phyloP scores from a whole-genome alignment of 2,329 filamentous ascomycete genomes.

The Fusarium coicis region DNA sequence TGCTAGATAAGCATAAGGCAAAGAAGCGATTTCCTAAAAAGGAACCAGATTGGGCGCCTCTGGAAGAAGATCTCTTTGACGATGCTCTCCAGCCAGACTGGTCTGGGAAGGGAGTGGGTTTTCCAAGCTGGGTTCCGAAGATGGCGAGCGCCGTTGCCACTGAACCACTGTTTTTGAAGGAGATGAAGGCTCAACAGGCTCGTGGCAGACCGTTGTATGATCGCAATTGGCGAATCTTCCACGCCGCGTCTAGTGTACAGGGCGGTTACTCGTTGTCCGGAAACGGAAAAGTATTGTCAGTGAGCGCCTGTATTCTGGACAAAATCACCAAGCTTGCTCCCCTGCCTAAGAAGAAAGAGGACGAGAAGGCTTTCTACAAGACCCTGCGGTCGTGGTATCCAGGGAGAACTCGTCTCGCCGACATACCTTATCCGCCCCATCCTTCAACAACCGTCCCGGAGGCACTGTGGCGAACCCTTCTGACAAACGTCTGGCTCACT shows the following conservation, averaged over 20 bases:
- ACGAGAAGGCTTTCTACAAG: neutral
- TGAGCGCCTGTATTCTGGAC: neutral
- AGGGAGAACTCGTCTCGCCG: neutral
- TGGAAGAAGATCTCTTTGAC: constrained; percentile 13
- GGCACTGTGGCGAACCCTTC: neutral
- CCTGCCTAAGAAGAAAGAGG: neutral
- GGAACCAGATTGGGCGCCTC: neutral
- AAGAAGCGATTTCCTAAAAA: constrained; percentile 4
- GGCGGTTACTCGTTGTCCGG: neutral
- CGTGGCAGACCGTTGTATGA: neutral
- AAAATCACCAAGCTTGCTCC: neutral
- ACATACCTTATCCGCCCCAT: neutral
- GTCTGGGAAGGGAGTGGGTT: neutral
- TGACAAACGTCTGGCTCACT: constrained; percentile 14
- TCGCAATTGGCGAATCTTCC: neutral
- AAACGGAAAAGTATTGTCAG: neutral
- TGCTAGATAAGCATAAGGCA: neutral
- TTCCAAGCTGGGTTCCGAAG: constrained; percentile 16
- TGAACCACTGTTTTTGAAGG: constrained; percentile 7
- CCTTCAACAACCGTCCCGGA: neutral
- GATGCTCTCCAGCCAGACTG: constrained; percentile 4
- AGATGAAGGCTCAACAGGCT: constrained; percentile 16
- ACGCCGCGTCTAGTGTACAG: neutral
- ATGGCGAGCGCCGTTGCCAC: constrained; percentile 15
- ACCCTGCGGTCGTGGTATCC: constrained; percentile 6